These are phyloP conservation scores for Aureobasidium sp. DNA, from an alignment of 2,329 filamentous ascomycete species.

Conservation along the genomic window DNA sequence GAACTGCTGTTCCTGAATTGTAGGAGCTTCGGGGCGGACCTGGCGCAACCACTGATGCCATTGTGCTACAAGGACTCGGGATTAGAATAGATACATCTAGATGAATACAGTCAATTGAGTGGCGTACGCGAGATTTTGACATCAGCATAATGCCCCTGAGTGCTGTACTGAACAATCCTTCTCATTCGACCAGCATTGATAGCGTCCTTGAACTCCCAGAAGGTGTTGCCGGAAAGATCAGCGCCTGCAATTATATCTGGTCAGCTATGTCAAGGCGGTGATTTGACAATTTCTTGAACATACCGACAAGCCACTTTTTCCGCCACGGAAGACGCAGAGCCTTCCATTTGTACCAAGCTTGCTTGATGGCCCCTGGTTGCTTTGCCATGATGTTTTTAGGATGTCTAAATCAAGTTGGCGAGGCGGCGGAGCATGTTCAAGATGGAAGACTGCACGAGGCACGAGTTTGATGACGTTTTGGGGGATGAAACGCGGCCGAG, in stretches of 20 bases:
- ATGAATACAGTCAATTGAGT: background rate
- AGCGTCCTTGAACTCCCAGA: conserved; percentile 56
- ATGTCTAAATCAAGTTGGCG: background rate
- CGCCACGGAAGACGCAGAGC: conserved; percentile 54
- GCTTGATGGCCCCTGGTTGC: conserved; percentile 28
- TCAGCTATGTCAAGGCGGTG: conserved; percentile 5
- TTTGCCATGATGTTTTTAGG: conserved; percentile 25
- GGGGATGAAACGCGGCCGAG: conserved; percentile 1
- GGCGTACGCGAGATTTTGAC: conserved; percentile 49
- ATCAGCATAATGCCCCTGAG: conserved; percentile 47
- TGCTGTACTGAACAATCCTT: conserved; percentile 49
- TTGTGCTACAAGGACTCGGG: conserved; percentile 40
- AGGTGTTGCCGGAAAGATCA: conserved; percentile 56
- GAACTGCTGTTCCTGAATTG: conserved; percentile 48
- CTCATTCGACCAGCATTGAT: conserved; percentile 45
- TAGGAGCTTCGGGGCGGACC: conserved; percentile 47
- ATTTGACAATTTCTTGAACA: conserved; percentile 14
- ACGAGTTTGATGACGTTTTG: conserved; percentile 1
- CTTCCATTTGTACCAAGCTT: conserved; percentile 56
- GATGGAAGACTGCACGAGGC: background rate
- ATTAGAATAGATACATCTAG: background rate
- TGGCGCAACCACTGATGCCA: conserved; percentile 63
- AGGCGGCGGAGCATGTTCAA: background rate
- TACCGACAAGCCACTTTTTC: conserved; percentile 50
- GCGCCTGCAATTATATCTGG: conserved; percentile 36